Base-by-base conservation (phyloP, 257 asterid genomes). In the Salvia splendens region DNA sequence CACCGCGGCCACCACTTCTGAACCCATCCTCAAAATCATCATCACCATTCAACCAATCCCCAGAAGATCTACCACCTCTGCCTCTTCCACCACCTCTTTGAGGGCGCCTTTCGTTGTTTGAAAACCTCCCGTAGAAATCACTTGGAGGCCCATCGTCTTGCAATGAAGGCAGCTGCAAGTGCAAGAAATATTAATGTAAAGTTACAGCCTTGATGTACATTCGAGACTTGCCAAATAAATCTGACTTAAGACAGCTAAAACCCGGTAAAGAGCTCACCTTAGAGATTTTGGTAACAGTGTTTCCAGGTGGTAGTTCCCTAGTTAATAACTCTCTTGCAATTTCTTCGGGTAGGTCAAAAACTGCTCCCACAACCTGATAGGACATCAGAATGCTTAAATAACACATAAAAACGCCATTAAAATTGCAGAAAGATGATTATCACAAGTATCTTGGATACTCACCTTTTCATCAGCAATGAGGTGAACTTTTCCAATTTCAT, bases 281-380 rank as follows among this genome's bases (percentile, higher is more conserved):
- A 12, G 86, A 30, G 68, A 89, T 72, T 79, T 86, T 92, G 80
- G 95, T 57, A 71, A 92, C 84, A 55, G 91, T 84, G 84, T 92
- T 89, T 47, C 98, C 96, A 64, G 95, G 87, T 8, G 98, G 97
- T 60, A 87, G 67, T 74, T 87, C 88, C 82, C 72, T 84, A 47
- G 40, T 84, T 55, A 92, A 85, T 33, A 92, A 85, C 73, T 83
- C 95, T 77, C 79, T 86, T 15, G 97, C 98, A 73, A 89, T 82
- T 80, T 92, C 98, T 81, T 89, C 98, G 1, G 97, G 98, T 57
- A 92, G 95, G 82, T 92, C 98, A 81, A 92, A 92, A 57, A 92
- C 92, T 54, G 97, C 97, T 70, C 97, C 98, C 42, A 86, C 91
- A 59, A 89, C 79, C 98, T 92, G 82, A 71, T 8, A 57, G 55